phyloP scores from a whole-genome alignment of 805 yeast species.

The Wickerhamiella parazyma region DNA sequence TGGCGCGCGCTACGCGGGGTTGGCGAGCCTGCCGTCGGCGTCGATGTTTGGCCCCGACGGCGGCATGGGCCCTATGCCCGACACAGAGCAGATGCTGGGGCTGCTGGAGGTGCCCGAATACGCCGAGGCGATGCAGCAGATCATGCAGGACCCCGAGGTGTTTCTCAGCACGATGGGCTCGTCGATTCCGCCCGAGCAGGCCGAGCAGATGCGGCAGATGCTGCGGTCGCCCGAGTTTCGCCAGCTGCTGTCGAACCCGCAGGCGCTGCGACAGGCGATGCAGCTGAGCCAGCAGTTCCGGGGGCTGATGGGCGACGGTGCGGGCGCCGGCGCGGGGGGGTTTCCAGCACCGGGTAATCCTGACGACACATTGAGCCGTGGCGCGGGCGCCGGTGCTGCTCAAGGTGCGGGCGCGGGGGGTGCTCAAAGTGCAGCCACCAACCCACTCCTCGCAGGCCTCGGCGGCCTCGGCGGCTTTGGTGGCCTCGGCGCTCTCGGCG shows the following conservation, averaged over 20 bases:
- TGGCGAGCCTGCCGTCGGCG: conserved; percentile 72
- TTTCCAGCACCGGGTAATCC: conserved; percentile 26
- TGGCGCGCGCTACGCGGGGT: conserved; percentile 93
- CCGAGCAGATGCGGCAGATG: conserved; percentile 64
- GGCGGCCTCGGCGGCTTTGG: conserved; percentile 19
- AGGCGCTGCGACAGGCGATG: conserved; percentile 71
- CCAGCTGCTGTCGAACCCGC: conserved; percentile 70
- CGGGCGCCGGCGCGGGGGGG: conserved; percentile 14
- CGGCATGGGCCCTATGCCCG: conserved; percentile 69
- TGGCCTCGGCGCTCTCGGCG: conserved; percentile 13
- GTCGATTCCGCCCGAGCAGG: conserved; percentile 62
- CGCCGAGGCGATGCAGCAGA: conserved; percentile 65
- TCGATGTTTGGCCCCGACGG: conserved; percentile 91
- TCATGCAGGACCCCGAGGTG: conserved; percentile 39
- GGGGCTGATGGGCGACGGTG: conserved; percentile 35
- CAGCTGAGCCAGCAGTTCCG: conserved; percentile 36
- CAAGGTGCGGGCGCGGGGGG: conserved; percentile 15
- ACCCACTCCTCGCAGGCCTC: conserved; percentile 15
- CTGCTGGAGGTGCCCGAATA: conserved; percentile 74
- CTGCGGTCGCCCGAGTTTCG: conserved; percentile 73
- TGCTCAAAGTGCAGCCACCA: conserved; percentile 10
- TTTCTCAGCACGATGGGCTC: conserved; percentile 77
- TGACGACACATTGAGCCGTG: conserved; percentile 20
- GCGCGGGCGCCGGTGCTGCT: conserved; percentile 11
- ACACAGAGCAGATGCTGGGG: conserved; percentile 56